Base-by-base conservation (phyloP, 768 basidiomycete genomes). In the Infundibulicybe gibba region DNA sequence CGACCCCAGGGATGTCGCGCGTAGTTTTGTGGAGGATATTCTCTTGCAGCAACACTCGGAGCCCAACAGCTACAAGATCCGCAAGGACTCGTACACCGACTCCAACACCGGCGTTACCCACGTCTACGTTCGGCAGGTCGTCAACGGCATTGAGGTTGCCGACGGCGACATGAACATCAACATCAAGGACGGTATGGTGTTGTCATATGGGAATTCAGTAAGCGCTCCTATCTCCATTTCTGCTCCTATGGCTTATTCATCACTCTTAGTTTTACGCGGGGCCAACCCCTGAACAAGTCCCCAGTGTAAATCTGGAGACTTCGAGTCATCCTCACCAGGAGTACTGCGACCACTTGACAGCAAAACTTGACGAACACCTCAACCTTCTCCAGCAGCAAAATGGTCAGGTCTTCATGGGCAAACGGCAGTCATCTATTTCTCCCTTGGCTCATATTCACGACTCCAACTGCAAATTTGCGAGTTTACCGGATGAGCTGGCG, bases 141-240 rank as follows among this genome's bases (percentile, higher is more conserved):
- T 94, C 57, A 83, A 88, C 48, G 93, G 91, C 12, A 70, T 95
- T 39, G 90, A 95, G 60, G 91, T 99, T 13, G 76, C 79, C 10
- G 91, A 97, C 57, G 90, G 89, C 21, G 87, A 97, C 65, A 80
- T 97, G 71, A 97, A 97, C 63, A 68, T 99, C 60, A 97, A 97
- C 71, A 73, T 97, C 65, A 85, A 85, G 66, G 79, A 88, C 45
- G 93, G 91, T 38, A 68, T 77, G 55, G 78, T 98, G 15, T 59
- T 97, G 40, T 94, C 91, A 1, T 91, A 85, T 56, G 94, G 94
- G 39, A 87, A 86, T 61, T 94, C 91, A 53, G 90, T 91, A 55
- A 50, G 85, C 54, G 21, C 2, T n/a, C n/a, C n/a, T 6, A 14
- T 5, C 20, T n/a, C 17, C 10, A 9, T 30, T 25, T 19, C 1